Conservation (phyloP, 495 filamentous ascomycete species). For the Annulohypoxylon bovei region DNA sequence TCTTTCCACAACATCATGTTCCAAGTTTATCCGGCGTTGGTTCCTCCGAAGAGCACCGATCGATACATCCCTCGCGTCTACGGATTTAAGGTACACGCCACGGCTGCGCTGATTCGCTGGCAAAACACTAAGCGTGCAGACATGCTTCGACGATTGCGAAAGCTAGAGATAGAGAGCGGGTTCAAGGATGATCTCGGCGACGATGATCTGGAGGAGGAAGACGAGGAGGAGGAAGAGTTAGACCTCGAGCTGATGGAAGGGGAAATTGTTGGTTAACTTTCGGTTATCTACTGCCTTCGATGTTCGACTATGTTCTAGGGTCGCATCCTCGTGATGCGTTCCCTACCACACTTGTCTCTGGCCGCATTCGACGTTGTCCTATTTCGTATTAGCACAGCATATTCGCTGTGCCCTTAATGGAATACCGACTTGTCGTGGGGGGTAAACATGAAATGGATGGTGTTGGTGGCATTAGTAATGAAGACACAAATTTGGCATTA, state of each 20-base stretch:
- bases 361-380: background rate
- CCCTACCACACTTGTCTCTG: background rate
- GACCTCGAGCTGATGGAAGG: constrained; percentile 51
- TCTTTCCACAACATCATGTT: constrained; percentile 99
- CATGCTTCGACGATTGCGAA: constrained; percentile 73
- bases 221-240: constrained; percentile 57
- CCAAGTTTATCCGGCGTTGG: constrained; percentile 92
- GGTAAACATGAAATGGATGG: constrained; percentile 22
- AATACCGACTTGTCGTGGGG: background rate
- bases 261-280: constrained; percentile 40
- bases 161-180: constrained; percentile 67
- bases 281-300: background rate
- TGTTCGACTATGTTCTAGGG: background rate
- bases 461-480: constrained; percentile 28
- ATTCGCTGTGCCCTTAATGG: background rate
- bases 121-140: constrained; percentile 82
- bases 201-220: constrained; percentile 55
- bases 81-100: constrained; percentile 93
- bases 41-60: constrained; percentile 84
- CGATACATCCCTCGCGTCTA: constrained; percentile 90
- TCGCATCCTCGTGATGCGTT: background rate
- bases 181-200: constrained; percentile 61
- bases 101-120: constrained; percentile 89
- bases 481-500: constrained; percentile 28
- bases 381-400: background rate